Conservation (phyloP, 768 basidiomycete genomes). For the Podaxis sp. region DNA sequence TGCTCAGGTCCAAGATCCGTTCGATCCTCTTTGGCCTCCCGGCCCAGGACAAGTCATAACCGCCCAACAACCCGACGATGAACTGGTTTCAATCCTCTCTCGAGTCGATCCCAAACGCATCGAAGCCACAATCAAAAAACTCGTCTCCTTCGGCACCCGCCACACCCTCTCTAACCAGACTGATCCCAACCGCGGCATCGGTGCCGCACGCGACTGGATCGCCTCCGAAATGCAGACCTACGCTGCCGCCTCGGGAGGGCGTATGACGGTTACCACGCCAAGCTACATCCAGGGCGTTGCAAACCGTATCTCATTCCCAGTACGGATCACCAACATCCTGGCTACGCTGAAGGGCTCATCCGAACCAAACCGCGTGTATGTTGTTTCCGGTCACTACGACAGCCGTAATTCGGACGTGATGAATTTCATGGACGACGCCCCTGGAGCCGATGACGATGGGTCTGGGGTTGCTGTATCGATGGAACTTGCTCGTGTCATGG, state of each 20-base stretch:
- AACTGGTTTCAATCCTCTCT: constrained; percentile 45
- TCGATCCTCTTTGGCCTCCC: constrained; percentile 37
- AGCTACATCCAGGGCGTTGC: constrained; percentile 42
- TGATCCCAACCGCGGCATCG: constrained; percentile 49
- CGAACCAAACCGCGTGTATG: constrained; percentile 49
- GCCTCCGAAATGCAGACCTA: constrained; percentile 41
- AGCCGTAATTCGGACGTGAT: constrained; percentile 38
- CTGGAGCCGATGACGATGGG: constrained; percentile 54
- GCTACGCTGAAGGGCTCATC: constrained; percentile 47
- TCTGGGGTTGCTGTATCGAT: constrained; percentile 55
- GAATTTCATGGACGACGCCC: constrained; percentile 44
- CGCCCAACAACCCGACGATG: constrained; percentile 41
- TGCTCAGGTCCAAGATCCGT: not conserved
- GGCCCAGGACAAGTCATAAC: constrained; percentile 43
- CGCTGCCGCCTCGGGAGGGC: constrained; percentile 35
- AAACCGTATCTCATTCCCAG: constrained; percentile 27
- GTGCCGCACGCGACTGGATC: constrained; percentile 57
- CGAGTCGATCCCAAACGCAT: constrained; percentile 44
- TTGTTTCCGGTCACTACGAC: constrained; percentile 57
- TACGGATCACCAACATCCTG: constrained; percentile 35
- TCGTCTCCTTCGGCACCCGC: constrained; percentile 55
- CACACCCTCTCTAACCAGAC: constrained; percentile 53
- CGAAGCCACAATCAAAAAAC: constrained; percentile 45
- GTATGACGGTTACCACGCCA: constrained; percentile 43
- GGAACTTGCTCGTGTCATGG: constrained; percentile 51